Evolutionary conservation across 1,139 yeast species (phyloP), one percentile per base, ranked within the genome.

Genomic region (Scheffersomyces titani): DNA sequence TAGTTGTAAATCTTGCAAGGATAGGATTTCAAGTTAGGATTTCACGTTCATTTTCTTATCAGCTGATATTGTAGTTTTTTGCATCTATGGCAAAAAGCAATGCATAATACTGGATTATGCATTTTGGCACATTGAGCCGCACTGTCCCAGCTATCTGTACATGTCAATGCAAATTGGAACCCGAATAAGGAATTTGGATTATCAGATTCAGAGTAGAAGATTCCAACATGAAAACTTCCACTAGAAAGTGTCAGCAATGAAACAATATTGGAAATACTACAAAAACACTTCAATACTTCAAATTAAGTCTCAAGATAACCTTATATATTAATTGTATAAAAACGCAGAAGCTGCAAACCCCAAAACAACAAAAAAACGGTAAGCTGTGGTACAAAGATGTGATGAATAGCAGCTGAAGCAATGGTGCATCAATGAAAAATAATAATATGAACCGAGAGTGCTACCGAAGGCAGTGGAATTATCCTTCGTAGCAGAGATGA

Each of bases 111-210:
- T 46, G 49, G 24, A 46, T 19, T 19, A 46, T 46, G 49, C 49
- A 22, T 46, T 46, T 9, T 46, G 49, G 49, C 24, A 46, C 49
- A 46, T 46, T 46, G 49, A 46, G 49, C 49, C 49, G 49, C 49
- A 46, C 49, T 11, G 40, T 30, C 13, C 40, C 40, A 30, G 40
- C 40, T 30, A 30, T 11, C 40, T 4, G 13, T 16, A 30, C 40
- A 30, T 30, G 16, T 9, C 13, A 6, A 7, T 30, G 40, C 40
- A 30, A 30, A 30, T 11, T 30, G 40, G 40, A 30, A 30, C 40
- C 40, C 16, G 16, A 30, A 30, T 30, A 11, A 30, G 40, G 40
- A 30, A 30, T 30, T 30, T 30, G 40, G 16, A 30, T 22, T 22
- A 22, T 30, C 18, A 11, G 49, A 46, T 7, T 7, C 24, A 46